Evolutionary conservation across 306 rosid genomes (phyloP), one percentile per base, ranked within the genome.

Genomic region (Citrullus amarus): DNA sequence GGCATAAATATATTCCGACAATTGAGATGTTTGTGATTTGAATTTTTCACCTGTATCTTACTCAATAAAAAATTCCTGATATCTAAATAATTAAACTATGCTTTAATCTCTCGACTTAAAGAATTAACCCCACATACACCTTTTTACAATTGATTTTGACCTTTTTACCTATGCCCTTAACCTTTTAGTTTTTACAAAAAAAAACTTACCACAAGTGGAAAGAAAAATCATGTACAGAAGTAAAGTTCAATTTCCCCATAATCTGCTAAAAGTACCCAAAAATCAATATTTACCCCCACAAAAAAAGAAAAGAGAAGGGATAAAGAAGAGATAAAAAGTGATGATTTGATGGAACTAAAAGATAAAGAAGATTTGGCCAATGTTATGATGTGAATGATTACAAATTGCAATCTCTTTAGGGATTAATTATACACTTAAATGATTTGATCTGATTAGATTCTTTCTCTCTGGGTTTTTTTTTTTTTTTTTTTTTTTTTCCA

Each of bases 261-360:
- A 68, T 68, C 15, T 34, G 71, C 71, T 34, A 34, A 63, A 63
- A 34, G 14, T 17, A 38, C 25, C 6, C 1, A 50, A 50, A 50
- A 44, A 32, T 32, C 34, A 3, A 32, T 32, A 32, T 44, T 44
- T 44, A 44, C 12, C 50, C 50, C 50, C 39, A 4, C 25, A 50
- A 66, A 66, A 9, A 6, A 36, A 61, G 28, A 30, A 5, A 36
- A 66, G 46, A 43, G 51, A 16, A 25, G 9, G 7, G 13, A n/a
- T 5, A 16, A 43, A 41, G 0, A 43, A 43, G 32, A 4, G 16
- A 68, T 59, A 41, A 68, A 63, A 46, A 71, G 46, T 71, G 41
- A 71, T 46, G 76, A 71, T 71, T 71, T 71, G 76, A 46, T 46
- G 41, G 58, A 20, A 46, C 7, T 48, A 71, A 66, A 68, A 68